phyloP scores from a whole-genome alignment of 768 basidiomycete species.

The Boletales sp. region DNA sequence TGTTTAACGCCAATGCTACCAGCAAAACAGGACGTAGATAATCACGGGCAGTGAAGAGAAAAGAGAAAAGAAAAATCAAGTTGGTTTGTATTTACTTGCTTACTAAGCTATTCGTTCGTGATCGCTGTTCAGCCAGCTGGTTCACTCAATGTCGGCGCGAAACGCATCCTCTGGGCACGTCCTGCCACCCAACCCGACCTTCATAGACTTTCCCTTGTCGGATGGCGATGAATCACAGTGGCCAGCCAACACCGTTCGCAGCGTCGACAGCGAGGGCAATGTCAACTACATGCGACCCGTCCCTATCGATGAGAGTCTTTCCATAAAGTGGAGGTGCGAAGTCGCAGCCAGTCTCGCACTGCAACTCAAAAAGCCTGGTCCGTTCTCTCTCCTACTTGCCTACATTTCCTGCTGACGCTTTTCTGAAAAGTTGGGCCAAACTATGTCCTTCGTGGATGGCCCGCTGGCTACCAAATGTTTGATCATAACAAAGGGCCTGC shows the following conservation, averaged over 20 bases:
- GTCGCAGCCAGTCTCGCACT: constrained; percentile 42
- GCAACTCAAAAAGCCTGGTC: constrained; percentile 49
- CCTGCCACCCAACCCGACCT: constrained; percentile 52
- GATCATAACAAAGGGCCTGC: constrained; percentile 70
- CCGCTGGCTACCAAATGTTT: constrained; percentile 64
- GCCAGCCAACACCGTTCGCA: constrained; percentile 54
- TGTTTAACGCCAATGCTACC: constrained; percentile 66
- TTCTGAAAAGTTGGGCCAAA: constrained; percentile 40
- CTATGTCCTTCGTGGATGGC: constrained; percentile 65
- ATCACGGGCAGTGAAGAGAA: constrained; percentile 38
- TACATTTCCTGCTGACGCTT: not conserved
- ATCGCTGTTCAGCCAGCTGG: not conserved
- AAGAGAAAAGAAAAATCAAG: not conserved
- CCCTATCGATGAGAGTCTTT: constrained; percentile 44
- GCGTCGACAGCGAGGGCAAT: constrained; percentile 55
- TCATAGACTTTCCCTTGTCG: constrained; percentile 55
- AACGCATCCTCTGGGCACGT: constrained; percentile 11
- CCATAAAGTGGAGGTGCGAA: constrained; percentile 55
- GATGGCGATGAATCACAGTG: constrained; percentile 56
- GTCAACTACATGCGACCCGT: constrained; percentile 71
- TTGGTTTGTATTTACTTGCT: constrained; percentile 5
- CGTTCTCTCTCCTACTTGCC: constrained; percentile 12
- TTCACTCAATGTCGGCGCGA: constrained; percentile 18
- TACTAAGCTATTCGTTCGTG: constrained; percentile 11
- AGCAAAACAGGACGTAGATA: constrained; percentile 57